phyloP scores from a whole-genome alignment of 2,329 filamentous ascomycete genomes.

The Diaporthe velutina region DNA sequence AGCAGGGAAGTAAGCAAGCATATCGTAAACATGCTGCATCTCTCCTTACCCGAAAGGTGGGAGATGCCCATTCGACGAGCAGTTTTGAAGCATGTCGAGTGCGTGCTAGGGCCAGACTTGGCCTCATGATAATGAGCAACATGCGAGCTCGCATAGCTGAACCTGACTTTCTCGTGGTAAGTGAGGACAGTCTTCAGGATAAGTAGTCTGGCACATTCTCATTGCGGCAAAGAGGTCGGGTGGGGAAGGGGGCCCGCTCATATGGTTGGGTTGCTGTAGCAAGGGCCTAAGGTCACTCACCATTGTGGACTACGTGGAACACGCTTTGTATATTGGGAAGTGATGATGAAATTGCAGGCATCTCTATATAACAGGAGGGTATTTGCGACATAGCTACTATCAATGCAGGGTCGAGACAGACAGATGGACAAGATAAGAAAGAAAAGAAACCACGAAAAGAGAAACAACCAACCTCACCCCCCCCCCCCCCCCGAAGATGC shows the following conservation, averaged over 20 bases:
- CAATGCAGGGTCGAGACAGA: slow-evolving; percentile 17
- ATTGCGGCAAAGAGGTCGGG: background rate
- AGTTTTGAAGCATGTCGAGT: background rate
- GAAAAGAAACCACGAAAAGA: background rate
- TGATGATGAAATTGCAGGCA: slow-evolving; percentile 13
- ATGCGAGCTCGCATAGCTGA: too few relatives aligned
- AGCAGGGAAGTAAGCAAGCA: background rate
- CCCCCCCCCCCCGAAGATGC: background rate
- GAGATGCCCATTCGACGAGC: background rate
- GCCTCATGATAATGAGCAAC: too few relatives aligned
- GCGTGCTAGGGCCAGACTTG: too few relatives aligned
- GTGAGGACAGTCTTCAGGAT: too few relatives aligned
- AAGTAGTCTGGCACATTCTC: too few relatives aligned
- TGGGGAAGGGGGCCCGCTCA: too few relatives aligned
- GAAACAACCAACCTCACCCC: background rate
- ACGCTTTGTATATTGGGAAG: background rate
- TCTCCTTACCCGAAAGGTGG: background rate
- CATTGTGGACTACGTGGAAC: background rate
- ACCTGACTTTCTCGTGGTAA: too few relatives aligned
- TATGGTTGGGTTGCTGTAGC: background rate
- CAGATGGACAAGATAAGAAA: background rate
- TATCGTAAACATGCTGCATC: background rate
- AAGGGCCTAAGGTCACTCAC: background rate
- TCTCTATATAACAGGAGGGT: slow-evolving; percentile 37
- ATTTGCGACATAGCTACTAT: slow-evolving; percentile 34